Evolutionary conservation across 2,329 filamentous ascomycete genomes (phyloP), one percentile per base, ranked within the genome.

Genomic region (Cladosporium sp.): DNA sequence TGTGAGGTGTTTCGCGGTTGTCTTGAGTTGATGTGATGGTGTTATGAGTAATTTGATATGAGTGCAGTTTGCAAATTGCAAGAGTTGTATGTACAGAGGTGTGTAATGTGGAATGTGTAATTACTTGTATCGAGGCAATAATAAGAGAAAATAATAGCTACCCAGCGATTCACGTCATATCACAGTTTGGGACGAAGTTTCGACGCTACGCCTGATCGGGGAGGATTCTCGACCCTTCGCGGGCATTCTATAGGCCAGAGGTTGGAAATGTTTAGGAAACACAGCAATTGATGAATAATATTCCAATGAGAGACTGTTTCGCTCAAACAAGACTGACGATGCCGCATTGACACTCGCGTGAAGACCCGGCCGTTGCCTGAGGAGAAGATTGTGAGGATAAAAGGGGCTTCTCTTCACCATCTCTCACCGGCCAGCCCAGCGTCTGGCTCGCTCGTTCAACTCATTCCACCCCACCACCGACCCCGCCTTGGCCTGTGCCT

Each of bases 391-490:
- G 14, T 34, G 34, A 36, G 18, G 15, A 32, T 11, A 64, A 64
- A 47, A 64, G 61, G 61, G 61, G 61, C 36, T 52, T 21, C 36
- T 47, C 49, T 55, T 55, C 36, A 64, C 26, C 34, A 64, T 55
- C 49, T 32, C 60, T 18, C 36, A 32, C 30, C 30, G 30, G 30
- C 6, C 30, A 32, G 41, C 21, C 41, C 10, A 28, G 32, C 28
- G 44, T 12, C 51, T 41, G 32, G 47, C 51, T 34, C 15, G 38
- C 38, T 44, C 38, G 38, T 18, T 44, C 38, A 44, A 44, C 38
- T 32, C 61, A 55, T 57, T 64, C 61, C 61, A 47, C 61, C 61
- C 49, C 51, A 36, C 51, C 61, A 52, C 34, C 51, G 41, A 62
- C 61, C 61, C 61, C 61, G 61, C 61, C 61, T 44, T 64, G 41